Evolutionary conservation across 768 basidiomycete species (phyloP).

Genomic region (Suillus ampliporus): DNA sequence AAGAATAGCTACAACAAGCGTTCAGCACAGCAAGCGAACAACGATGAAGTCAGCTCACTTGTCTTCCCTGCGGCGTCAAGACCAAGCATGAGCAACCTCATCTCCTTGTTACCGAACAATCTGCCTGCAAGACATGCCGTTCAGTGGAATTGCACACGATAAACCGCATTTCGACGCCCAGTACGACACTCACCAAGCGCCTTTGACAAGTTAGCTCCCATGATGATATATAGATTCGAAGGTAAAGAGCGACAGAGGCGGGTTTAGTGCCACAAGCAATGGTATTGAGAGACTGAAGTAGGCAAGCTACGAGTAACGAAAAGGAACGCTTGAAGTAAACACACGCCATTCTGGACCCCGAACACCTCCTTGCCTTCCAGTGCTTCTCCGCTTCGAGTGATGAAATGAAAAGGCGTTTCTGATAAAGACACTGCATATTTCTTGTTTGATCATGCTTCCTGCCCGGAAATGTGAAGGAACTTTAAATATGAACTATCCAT

Average conservation of each 20-base stretch:
- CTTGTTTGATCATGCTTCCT: slow-evolving; percentile 1
- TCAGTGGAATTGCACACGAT: slow-evolving; percentile 12
- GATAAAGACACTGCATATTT: not conserved
- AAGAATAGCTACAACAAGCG: slow-evolving; percentile 74
- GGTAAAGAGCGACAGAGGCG: slow-evolving; percentile 69
- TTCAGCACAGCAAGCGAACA: slow-evolving; percentile 18
- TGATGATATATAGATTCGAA: slow-evolving; percentile 43
- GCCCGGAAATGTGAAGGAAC: not conserved
- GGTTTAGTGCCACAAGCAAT: slow-evolving; percentile 39
- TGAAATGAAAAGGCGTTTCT: not conserved
- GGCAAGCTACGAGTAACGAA: not conserved
- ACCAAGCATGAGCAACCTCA: slow-evolving; percentile 96
- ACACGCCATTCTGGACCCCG: slow-evolving; percentile 33
- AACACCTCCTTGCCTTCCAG: slow-evolving; percentile 22
- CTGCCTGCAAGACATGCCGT: slow-evolving; percentile 59
- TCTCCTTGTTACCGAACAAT: slow-evolving; percentile 99
- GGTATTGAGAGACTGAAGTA: slow-evolving; percentile 29
- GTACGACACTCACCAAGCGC: slow-evolving; percentile 60
- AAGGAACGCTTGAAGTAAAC: slow-evolving; percentile 9
- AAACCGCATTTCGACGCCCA: not conserved
- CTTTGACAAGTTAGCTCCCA: slow-evolving; percentile 91
- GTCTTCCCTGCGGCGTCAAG: slow-evolving; percentile 99
- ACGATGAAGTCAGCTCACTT: slow-evolving; percentile 59
- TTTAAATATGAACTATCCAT: not conserved
- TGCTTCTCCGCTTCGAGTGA: not conserved